A percentile compares a stretch with the other conserved stretches of the same genome.
These are phyloP conservation scores for Chaetomiaceae sp. DNA, from an alignment of 2,329 filamentous ascomycete genomes.

Conservation along the genomic window DNA sequence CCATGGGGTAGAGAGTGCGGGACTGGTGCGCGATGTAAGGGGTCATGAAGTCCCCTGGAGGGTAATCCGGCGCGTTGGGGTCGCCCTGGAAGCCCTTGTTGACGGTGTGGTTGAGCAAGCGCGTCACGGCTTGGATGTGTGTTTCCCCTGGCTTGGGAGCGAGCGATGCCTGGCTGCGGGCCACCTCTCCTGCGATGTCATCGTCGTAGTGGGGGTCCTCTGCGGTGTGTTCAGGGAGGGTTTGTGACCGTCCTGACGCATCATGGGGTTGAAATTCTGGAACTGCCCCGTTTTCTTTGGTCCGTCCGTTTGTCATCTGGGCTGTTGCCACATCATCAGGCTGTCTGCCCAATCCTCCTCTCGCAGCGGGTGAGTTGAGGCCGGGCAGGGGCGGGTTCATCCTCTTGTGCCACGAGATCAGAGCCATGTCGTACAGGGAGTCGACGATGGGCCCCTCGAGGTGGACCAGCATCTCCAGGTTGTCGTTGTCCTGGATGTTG, in stretches of 20 bases:
- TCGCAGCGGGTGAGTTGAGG: slow-evolving; percentile 45
- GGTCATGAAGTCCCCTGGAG: slow-evolving; percentile 53
- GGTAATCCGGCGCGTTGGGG: slow-evolving; percentile 45
- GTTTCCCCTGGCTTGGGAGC: slow-evolving; percentile 40
- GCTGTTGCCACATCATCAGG: slow-evolving; percentile 14
- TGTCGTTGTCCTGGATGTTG: slow-evolving; percentile 75
- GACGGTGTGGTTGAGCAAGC: slow-evolving; percentile 60
- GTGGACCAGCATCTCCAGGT: slow-evolving; percentile 75
- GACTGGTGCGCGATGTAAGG: slow-evolving; percentile 56
- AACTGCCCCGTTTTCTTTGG: neutral
- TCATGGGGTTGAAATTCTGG: neutral
- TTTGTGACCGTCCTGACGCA: neutral
- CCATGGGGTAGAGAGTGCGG: slow-evolving; percentile 61
- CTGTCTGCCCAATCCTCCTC: slow-evolving; percentile 22
- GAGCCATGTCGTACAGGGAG: slow-evolving; percentile 66
- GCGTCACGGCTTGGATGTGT: slow-evolving; percentile 53
- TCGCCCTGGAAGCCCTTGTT: slow-evolving; percentile 46
- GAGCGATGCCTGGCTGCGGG: slow-evolving; percentile 55
- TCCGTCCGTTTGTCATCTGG: neutral
- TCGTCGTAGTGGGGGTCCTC: slow-evolving; percentile 60
- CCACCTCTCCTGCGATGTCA: slow-evolving; percentile 56
- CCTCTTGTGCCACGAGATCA: slow-evolving; percentile 65
- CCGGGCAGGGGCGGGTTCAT: slow-evolving; percentile 57
- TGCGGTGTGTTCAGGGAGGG: slow-evolving; percentile 51
- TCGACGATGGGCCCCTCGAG: slow-evolving; percentile 74